These are phyloP conservation scores for Discostella stelligeroides DNA, from an alignment of 108 stramenopile genomes.

Conservation along the genomic window DNA sequence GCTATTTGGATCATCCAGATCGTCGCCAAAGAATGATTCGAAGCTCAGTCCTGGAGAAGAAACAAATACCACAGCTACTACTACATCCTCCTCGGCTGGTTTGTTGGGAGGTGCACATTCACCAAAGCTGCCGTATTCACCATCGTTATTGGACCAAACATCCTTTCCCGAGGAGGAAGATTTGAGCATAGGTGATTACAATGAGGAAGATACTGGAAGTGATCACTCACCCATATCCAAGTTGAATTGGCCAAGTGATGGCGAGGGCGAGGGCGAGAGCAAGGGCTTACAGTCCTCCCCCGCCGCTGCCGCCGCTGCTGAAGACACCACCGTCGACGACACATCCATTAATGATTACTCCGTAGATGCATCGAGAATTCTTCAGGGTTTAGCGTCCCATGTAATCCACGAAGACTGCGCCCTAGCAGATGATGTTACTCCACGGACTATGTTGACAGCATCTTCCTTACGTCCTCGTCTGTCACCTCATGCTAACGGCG, in stretches of 20 bases:
- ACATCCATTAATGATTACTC: slow-evolving; percentile 9
- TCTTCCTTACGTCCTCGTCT: slow-evolving; percentile 3
- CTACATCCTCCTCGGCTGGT: not conserved
- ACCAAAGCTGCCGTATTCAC: slow-evolving; percentile 30
- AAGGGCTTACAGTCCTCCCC: no score
- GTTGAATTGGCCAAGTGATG: slow-evolving; percentile 33
- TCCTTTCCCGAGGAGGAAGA: slow-evolving; percentile 42
- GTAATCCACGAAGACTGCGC: slow-evolving; percentile 19
- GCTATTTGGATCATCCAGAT: not conserved
- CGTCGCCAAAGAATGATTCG: slow-evolving; percentile 7
- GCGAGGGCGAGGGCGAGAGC: slow-evolving; percentile 26
- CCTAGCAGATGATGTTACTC: not conserved
- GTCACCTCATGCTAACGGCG: not conserved
- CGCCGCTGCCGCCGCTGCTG: not conserved
- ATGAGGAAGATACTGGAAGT: slow-evolving; percentile 22
- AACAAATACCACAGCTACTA: not conserved
- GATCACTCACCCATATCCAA: slow-evolving; percentile 35
- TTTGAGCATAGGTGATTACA: slow-evolving; percentile 47
- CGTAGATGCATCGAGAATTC: not conserved
- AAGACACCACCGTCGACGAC: slow-evolving; percentile 21
- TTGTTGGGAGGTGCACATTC: slow-evolving; percentile 5
- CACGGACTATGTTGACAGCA: not conserved
- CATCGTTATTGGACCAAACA: slow-evolving; percentile 51
- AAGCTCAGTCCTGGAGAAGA: slow-evolving; percentile 14
- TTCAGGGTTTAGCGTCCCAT: slow-evolving; percentile 6